Evolutionary conservation across 75 land plant species (phyloP).

Genomic region (Picea sitchensis): DNA sequence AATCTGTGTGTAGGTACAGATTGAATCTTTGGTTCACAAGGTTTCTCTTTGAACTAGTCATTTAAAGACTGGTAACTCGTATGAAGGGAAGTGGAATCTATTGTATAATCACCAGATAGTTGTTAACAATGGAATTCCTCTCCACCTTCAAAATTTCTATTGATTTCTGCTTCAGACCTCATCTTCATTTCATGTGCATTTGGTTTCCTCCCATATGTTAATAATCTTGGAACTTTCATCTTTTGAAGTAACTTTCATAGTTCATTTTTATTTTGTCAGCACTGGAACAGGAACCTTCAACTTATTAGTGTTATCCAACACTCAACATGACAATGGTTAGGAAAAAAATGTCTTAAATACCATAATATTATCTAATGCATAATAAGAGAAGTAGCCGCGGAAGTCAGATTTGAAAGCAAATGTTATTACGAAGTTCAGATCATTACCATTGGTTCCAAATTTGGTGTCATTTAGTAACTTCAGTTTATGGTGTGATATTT

Average conservation of each 20-base stretch:
- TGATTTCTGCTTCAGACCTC: neutral
- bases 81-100: neutral
- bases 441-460: no score
- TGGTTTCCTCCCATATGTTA: neutral
- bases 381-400: neutral
- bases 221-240: neutral
- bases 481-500: no score
- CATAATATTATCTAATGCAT: neutral
- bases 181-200: neutral
- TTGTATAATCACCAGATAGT: slow-evolving; percentile 1
- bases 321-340: neutral
- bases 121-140: neutral
- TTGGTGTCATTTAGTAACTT: no score
- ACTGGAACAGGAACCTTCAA: neutral
- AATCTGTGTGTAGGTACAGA: neutral
- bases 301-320: neutral
- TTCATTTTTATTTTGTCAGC: neutral
- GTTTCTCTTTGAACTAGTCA: neutral
- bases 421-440: neutral
- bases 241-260: neutral
- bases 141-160: neutral
- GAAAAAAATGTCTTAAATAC: neutral
- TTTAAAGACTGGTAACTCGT: neutral
- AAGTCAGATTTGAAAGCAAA: neutral
- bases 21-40: neutral